Evolutionary conservation across 306 rosid species (phyloP), one percentile per base, ranked within the genome.

Genomic region (Prinsepia uniflora): DNA sequence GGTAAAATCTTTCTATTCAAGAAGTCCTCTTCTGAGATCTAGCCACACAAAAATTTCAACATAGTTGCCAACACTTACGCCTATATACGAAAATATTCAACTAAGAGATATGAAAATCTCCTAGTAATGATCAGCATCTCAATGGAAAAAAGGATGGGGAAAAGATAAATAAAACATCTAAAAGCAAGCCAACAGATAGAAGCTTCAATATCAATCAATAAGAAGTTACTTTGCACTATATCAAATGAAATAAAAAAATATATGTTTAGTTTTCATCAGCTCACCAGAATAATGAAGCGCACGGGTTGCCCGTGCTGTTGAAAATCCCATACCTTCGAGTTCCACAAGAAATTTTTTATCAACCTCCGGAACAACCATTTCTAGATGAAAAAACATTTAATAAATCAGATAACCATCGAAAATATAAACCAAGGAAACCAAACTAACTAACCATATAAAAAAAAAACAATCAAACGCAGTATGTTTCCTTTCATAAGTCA

Each of bases 291-390:
- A 91, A 75, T 89, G n/a, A n/a, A n/a, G n/a, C n/a, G n/a, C n/a
- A 47, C 92, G 82, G 17, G 89, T 91, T 63, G 97, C 99, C 54
- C 88, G 86, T 6, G 90, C 87, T 6, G 84, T 76, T 39, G 96
- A 71, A 72, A 94, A 94, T 2, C 96, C 99, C 99, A 94, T 94
- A 22, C 83, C 84, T 82, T 87, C 97, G 67, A 94, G 97, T 71
- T 94, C 97, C 86, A 79, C 96, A 1, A 91, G 90, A 63, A 94
- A 68, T n/a, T 67, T 82, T 86, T 86, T 91, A 85, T 94, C 88
- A 77, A 94, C 99, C 77, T 89, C 95, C 0, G 97, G 99, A 70
- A 85, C 97, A 69, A 91, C 83, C 99, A 91, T 86, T 82, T 89
- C 99, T 94, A 75, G 58, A 84, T 50, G 72, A 70, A 45, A 74